Percentiles rank a stretch among this genome's conserved stretches.
Conservation (phyloP, 2,329 filamentous ascomycete species). For the Trichoderma polysporum region DNA sequence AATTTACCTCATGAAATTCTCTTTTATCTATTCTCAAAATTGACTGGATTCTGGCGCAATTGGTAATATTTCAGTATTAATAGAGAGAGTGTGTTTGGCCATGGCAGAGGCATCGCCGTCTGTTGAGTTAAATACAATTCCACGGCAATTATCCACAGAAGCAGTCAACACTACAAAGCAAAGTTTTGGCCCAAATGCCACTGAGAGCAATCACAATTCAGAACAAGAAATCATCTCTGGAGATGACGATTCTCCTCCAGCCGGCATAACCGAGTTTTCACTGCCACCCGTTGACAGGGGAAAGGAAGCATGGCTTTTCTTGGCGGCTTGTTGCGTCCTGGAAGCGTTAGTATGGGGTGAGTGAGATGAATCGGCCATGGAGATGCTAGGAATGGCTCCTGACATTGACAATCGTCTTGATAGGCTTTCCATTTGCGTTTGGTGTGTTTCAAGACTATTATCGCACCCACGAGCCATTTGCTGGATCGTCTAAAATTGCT, state of each 20-base stretch:
- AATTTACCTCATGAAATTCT: neutral
- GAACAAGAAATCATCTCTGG: neutral
- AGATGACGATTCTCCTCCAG: neutral
- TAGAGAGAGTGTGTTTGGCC: neutral
- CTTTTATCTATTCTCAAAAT: neutral
- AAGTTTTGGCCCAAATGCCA: neutral
- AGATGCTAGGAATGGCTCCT: neutral
- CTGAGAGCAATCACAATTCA: conserved; percentile 2
- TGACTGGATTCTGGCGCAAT: neutral
- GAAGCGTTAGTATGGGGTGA: conserved; percentile 38
- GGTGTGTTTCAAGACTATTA: conserved; percentile 69
- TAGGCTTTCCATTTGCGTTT: conserved; percentile 63
- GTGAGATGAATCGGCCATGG: neutral
- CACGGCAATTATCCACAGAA: neutral
- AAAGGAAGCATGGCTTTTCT: conserved; percentile 37
- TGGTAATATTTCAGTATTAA: neutral
- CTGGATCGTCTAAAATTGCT: conserved; percentile 49
- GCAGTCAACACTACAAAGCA: neutral
- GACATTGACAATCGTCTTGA: neutral
- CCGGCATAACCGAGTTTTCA: conserved; percentile 23
- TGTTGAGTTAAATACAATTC: neutral
- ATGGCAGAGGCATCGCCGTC: neutral
- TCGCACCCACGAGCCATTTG: conserved; percentile 54
- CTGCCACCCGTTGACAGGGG: conserved; percentile 35
- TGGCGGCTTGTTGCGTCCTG: conserved; percentile 34